phyloP scores from a whole-genome alignment of 441 rosid species.

The Jatropha podagrica region DNA sequence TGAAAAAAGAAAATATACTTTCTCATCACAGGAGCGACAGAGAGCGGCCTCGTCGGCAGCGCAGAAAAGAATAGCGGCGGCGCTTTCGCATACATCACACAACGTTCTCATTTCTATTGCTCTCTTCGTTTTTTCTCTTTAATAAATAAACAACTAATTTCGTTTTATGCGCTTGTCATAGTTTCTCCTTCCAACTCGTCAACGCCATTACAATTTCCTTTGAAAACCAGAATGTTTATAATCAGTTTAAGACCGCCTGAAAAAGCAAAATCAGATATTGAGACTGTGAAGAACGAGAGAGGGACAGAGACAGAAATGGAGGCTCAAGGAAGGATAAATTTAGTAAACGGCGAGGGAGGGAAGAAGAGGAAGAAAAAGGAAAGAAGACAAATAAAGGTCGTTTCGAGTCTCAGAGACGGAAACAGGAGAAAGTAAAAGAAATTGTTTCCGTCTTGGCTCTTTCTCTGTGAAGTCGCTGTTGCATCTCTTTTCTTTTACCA shows the following conservation, averaged over 20 bases:
- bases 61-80: constrained; percentile 85
- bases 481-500: not conserved
- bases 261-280: not conserved
- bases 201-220: not conserved
- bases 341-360: not conserved
- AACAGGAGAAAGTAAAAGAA: not conserved
- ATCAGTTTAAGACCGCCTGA: too few species aligned
- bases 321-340: too few species aligned
- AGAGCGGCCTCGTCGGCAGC: constrained; percentile 96
- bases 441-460: not conserved
- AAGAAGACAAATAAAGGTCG: not conserved
- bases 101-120: constrained; percentile 62
- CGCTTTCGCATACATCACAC: constrained; percentile 83
- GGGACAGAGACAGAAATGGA: not conserved
- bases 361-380: not conserved
- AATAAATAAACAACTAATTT: not conserved
- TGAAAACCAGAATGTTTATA: too few species aligned
- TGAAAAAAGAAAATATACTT: constrained; percentile 30
- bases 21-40: constrained; percentile 75
- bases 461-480: not conserved
- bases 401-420: not conserved
- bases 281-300: not conserved
- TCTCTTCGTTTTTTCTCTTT: not conserved
- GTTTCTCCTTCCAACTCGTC: constrained; percentile 3
- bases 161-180: not conserved